Evolutionary conservation across 495 filamentous ascomycete genomes (phyloP).

Genomic region (Xylaria flabelliformis): DNA sequence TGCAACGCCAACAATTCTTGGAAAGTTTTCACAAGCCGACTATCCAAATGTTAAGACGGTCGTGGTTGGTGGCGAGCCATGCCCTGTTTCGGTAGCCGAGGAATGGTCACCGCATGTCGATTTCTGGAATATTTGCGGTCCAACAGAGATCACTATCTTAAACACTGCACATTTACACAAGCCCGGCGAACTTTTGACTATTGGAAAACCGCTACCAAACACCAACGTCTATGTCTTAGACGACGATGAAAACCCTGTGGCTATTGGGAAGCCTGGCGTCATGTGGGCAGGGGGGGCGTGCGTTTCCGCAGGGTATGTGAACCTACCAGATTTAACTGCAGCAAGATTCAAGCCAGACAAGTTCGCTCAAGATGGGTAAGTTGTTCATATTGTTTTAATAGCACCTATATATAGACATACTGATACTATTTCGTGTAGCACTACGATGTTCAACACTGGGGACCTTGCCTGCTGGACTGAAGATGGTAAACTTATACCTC

Average conservation of each 20-base stretch:
- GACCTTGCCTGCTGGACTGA: constrained; percentile 45
- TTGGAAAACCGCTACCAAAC: constrained; percentile 48
- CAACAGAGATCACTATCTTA: constrained; percentile 48
- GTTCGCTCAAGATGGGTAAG: constrained; percentile 44
- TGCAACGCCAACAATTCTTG: constrained; percentile 45
- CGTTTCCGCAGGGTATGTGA: constrained; percentile 47
- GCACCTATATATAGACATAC: background rate
- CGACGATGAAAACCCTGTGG: constrained; percentile 43
- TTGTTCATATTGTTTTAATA: background rate
- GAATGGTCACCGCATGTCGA: constrained; percentile 40
- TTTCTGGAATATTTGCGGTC: constrained; percentile 49
- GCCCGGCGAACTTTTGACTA: constrained; percentile 39
- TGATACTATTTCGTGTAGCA: constrained; percentile 25
- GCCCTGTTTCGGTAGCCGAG: constrained; percentile 42
- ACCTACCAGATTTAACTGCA: constrained; percentile 44
- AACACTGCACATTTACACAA: constrained; percentile 46
- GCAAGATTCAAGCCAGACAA: constrained; percentile 42
- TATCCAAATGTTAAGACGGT: constrained; percentile 47
- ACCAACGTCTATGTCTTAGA: constrained; percentile 49
- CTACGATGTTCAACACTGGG: constrained; percentile 47
- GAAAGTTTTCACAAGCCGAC: constrained; percentile 36
- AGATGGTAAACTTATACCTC: constrained; percentile 40
- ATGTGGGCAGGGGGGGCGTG: constrained; percentile 49
- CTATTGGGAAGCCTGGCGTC: constrained; percentile 40
- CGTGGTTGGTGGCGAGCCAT: constrained; percentile 42